Evolutionary conservation across 257 asterid species (phyloP).

Genomic region (Capsicum chinense): DNA sequence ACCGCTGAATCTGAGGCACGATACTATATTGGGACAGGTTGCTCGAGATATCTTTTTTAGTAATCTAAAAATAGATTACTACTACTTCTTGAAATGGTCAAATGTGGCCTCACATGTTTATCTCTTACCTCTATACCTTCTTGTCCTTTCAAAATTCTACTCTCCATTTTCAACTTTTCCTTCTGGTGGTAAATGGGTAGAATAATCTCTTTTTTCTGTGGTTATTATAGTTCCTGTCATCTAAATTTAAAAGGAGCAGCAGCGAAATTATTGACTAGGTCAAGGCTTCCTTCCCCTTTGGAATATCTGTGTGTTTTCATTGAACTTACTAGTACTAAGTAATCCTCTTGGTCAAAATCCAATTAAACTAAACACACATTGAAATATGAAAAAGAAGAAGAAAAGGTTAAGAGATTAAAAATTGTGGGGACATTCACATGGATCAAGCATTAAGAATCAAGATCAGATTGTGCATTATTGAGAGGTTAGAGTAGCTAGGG

Average conservation of each 20-base stretch:
- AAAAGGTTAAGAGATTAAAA: neutral
- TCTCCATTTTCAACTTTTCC: neutral
- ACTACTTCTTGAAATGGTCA: neutral
- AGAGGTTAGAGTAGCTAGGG: neutral
- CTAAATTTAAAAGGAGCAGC: neutral
- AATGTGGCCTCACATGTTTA: constrained; percentile 8
- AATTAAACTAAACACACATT: neutral
- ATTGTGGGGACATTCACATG: neutral
- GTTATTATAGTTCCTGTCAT: neutral
- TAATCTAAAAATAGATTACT: neutral
- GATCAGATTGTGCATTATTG: neutral
- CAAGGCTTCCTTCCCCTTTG: neutral
- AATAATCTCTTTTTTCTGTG: neutral
- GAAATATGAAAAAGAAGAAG: neutral
- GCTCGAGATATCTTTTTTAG: too few relatives aligned
- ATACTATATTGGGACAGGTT: neutral
- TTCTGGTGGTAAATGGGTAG: neutral
- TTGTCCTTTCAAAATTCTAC: neutral
- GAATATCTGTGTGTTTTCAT: neutral
- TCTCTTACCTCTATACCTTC: neutral
- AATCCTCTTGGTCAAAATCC: neutral
- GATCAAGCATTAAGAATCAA: neutral
- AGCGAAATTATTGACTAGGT: neutral
- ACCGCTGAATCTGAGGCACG: neutral
- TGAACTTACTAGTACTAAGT: neutral